phyloP scores from a whole-genome alignment of 177 flowering plant species.

The Telopea speciosissima region DNA sequence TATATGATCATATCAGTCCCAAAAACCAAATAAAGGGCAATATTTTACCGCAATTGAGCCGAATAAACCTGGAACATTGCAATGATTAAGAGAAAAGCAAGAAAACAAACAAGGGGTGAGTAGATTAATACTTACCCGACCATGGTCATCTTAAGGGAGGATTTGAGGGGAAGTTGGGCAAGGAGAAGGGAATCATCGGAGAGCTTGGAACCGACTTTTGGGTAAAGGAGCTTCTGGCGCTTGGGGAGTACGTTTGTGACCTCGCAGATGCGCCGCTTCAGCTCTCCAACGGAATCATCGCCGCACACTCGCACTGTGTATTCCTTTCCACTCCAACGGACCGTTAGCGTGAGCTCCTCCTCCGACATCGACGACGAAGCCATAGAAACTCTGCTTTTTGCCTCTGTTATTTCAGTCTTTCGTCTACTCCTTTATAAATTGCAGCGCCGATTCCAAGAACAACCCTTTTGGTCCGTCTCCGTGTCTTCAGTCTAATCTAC shows the following conservation, averaged over 20 bases:
- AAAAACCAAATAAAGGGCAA: too few relatives aligned
- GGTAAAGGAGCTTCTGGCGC: conserved; percentile 97
- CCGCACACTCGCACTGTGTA: conserved; percentile 90
- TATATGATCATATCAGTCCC: too few relatives aligned
- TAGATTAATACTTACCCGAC: conserved; percentile 51
- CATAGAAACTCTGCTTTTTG: neutral
- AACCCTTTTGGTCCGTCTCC: too few relatives aligned
- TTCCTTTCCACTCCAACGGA: conserved; percentile 94
- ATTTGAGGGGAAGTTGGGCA: conserved; percentile 67
- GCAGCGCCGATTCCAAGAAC: too few relatives aligned
- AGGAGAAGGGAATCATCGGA: conserved; percentile 69
- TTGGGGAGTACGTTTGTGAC: conserved; percentile 84
- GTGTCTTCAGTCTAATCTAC: too few relatives aligned
- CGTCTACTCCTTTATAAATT: too few relatives aligned
- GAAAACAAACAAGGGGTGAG: neutral
- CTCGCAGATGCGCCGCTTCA: conserved; percentile 90
- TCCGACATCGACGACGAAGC: conserved; percentile 27
- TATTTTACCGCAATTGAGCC: neutral
- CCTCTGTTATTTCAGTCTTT: too few relatives aligned
- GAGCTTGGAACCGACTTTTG: conserved; percentile 73
- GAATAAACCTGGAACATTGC: too few relatives aligned
- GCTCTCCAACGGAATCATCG: conserved; percentile 84
- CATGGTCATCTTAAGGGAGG: conserved; percentile 97
- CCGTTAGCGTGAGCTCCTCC: conserved; percentile 86
- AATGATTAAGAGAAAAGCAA: neutral